Percentiles rank a stretch among this genome's conserved stretches.
These are phyloP conservation scores for Noccaea caerulescens DNA, from an alignment of 345 rosid genomes.

Conservation along the genomic window DNA sequence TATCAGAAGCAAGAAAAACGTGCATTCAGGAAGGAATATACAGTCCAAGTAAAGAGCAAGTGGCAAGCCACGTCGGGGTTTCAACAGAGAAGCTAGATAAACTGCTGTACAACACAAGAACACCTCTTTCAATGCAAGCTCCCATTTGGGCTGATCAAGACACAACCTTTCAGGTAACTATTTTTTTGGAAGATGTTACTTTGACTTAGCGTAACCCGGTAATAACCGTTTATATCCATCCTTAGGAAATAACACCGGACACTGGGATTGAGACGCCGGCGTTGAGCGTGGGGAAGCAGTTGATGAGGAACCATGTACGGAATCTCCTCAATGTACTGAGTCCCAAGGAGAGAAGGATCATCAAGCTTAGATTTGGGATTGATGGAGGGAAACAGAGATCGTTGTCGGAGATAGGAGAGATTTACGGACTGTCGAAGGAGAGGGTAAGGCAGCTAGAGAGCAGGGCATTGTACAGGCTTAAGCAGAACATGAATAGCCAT, in stretches of 20 bases:
- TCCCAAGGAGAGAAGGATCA: conserved; percentile 74
- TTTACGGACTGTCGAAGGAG: conserved; percentile 70
- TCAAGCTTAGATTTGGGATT: conserved; percentile 77
- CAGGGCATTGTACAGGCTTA: conserved; percentile 74
- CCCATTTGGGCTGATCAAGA: conserved; percentile 77
- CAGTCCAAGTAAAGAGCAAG: conserved; percentile 61
- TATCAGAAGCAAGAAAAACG: conserved; percentile 66
- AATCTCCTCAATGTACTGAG: conserved; percentile 56
- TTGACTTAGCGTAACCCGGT: neutral
- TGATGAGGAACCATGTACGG: conserved; percentile 73
- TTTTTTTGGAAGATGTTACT: neutral
- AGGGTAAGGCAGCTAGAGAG: conserved; percentile 80
- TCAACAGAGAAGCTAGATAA: conserved; percentile 63
- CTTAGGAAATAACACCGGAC: conserved; percentile 76
- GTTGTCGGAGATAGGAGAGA: conserved; percentile 65
- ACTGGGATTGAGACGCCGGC: conserved; percentile 63
- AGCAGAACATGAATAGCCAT: conserved; percentile 60
- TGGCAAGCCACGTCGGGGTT: conserved; percentile 73
- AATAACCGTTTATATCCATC: conserved; percentile 31
- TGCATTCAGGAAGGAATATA: conserved; percentile 61
- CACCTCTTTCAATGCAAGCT: conserved; percentile 73
- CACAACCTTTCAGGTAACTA: conserved; percentile 72
- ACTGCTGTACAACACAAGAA: conserved; percentile 55
- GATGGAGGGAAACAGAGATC: conserved; percentile 66
- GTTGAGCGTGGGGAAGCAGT: conserved; percentile 56